Percentiles rank a stretch among this genome's conserved stretches.
Evolutionary conservation across 2,329 filamentous ascomycete species (phyloP).

Genomic region (Myriosclerotinia duriaeana): DNA sequence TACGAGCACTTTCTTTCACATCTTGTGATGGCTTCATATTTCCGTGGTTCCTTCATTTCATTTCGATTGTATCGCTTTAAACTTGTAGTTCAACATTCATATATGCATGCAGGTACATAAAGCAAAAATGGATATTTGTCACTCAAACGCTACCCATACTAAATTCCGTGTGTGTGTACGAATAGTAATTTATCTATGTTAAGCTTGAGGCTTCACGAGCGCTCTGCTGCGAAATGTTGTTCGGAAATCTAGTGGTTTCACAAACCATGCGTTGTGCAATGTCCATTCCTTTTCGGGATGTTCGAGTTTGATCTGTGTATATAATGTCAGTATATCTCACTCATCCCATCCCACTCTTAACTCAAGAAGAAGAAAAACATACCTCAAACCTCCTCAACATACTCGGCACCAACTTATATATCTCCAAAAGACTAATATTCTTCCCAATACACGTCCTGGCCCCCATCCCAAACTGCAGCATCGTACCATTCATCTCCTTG

Average conservation of each 20-base stretch:
- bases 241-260: constrained; percentile 58
- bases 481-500: constrained; percentile 65
- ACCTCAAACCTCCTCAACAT: constrained; percentile 65
- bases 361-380: constrained; percentile 31
- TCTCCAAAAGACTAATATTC: constrained; percentile 62
- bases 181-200: neutral
- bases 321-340: neutral
- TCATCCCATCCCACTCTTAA: neutral
- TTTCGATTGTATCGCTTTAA: neutral
- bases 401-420: constrained; percentile 62
- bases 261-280: constrained; percentile 62
- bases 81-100: neutral
- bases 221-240: constrained; percentile 36
- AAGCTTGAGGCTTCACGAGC: constrained; percentile 16
- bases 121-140: neutral
- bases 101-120: neutral
- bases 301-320: constrained; percentile 52
- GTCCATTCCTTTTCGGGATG: constrained; percentile 57
- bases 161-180: neutral
- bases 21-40: neutral
- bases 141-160: neutral
- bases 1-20: no score
- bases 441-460: constrained; percentile 69
- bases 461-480: constrained; percentile 74
- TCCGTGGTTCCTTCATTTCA: neutral